Evolutionary conservation across 352 stramenopile genomes (phyloP).

Genomic region (Pythium scleroteichum): DNA sequence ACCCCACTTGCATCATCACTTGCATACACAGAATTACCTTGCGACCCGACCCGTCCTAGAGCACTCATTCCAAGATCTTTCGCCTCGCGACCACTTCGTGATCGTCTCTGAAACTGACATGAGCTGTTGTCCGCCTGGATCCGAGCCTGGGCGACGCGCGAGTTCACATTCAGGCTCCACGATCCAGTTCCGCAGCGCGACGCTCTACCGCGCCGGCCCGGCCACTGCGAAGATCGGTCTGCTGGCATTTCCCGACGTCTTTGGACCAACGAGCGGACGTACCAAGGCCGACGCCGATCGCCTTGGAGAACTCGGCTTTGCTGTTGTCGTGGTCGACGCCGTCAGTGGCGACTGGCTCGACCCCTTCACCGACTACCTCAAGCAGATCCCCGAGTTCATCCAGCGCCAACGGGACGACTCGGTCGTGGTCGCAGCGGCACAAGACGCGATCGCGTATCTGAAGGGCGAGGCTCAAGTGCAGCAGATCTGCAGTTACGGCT

Average conservation of each 20-base stretch:
- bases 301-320: slow-evolving; percentile 41
- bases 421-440: background rate
- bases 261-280: slow-evolving; percentile 39
- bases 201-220: slow-evolving; percentile 13
- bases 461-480: slow-evolving; percentile 17
- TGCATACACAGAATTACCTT: too few species aligned
- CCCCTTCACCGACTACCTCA: slow-evolving; percentile 7
- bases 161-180: too few species aligned
- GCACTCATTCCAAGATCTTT: too few species aligned
- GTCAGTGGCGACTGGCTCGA: slow-evolving; percentile 32
- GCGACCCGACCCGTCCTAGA: too few species aligned
- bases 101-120: too few species aligned
- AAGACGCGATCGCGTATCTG: too few species aligned
- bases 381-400: slow-evolving; percentile 17
- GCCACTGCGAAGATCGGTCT: slow-evolving; percentile 29
- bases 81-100: too few species aligned
- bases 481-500: slow-evolving; percentile 16
- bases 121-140: too few species aligned
- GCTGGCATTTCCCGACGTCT: slow-evolving; percentile 43
- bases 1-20: too few species aligned
- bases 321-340: slow-evolving; percentile 39
- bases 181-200: too few species aligned
- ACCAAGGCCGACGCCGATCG: slow-evolving; percentile 40
- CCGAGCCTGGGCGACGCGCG: too few species aligned
- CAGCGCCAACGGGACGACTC: slow-evolving; percentile 21